phyloP scores from a whole-genome alignment of 2,329 filamentous ascomycete genomes.

The Drechslera avenae region DNA sequence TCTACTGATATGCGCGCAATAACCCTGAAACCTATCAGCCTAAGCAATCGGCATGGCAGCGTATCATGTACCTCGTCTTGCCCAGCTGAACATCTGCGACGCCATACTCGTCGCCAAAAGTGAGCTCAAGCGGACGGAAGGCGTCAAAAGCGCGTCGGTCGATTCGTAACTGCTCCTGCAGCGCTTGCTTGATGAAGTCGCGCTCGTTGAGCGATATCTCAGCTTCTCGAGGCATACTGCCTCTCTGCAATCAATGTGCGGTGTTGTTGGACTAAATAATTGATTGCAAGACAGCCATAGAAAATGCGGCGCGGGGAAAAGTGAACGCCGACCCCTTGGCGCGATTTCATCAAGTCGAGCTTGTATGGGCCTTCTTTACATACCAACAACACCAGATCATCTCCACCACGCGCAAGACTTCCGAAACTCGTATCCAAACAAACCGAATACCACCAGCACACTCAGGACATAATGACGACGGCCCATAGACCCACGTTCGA shows the following conservation, averaged over 20 bases:
- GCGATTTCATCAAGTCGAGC: slow-evolving; percentile 17
- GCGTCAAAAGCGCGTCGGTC: slow-evolving; percentile 83
- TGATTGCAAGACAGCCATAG: slow-evolving; percentile 11
- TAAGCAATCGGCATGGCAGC: not conserved
- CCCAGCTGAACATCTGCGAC: slow-evolving; percentile 85
- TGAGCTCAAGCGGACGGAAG: slow-evolving; percentile 76
- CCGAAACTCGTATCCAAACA: slow-evolving; percentile 27
- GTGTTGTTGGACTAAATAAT: slow-evolving; percentile 13
- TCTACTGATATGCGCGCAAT: slow-evolving; percentile 85
- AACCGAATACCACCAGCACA: not conserved
- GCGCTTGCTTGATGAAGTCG: slow-evolving; percentile 81
- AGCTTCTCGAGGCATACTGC: slow-evolving; percentile 85
- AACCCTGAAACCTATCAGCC: slow-evolving; percentile 61
- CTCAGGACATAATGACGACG: slow-evolving; percentile 51
- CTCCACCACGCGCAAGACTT: slow-evolving; percentile 34
- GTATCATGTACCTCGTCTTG: slow-evolving; percentile 74
- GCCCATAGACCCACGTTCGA: slow-evolving; percentile 92
- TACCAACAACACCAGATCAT: slow-evolving; percentile 12
- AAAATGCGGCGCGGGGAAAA: slow-evolving; percentile 37
- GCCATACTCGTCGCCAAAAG: slow-evolving; percentile 89
- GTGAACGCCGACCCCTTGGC: slow-evolving; percentile 20
- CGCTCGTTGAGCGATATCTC: slow-evolving; percentile 89
- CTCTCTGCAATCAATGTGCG: slow-evolving; percentile 2
- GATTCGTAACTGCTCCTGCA: slow-evolving; percentile 78
- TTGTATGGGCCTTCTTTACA: slow-evolving; percentile 9